Evolutionary conservation across 2,329 filamentous ascomycete species (phyloP).

Genomic region (Cercospora canescens): DNA sequence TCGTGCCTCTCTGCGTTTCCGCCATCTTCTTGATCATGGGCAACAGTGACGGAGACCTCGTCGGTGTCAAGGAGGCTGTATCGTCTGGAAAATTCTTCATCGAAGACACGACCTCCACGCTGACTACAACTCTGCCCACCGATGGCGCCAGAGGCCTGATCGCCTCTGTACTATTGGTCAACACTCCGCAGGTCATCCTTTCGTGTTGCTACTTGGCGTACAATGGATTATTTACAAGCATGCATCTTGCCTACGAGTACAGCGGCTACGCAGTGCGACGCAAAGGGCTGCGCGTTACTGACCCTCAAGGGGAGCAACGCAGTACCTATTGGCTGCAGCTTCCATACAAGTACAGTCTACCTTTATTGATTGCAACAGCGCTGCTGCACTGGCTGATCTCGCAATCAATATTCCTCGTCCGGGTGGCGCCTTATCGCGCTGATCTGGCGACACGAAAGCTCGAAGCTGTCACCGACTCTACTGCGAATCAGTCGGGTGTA

Average conservation of each 20-base stretch:
- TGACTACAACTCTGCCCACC: neutral
- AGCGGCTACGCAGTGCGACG: constrained; percentile 32
- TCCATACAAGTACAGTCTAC: constrained; percentile 41
- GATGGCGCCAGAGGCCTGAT: constrained; percentile 16
- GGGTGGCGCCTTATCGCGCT: constrained; percentile 19
- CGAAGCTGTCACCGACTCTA: neutral
- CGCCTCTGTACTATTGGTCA: constrained; percentile 42
- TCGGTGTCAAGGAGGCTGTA: neutral
- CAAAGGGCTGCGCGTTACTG: constrained; percentile 39
- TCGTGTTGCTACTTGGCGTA: constrained; percentile 49
- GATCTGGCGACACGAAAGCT: constrained; percentile 20
- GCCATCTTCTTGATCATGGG: neutral
- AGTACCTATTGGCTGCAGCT: constrained; percentile 44
- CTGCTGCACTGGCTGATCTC: constrained; percentile 48
- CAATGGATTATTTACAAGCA: constrained; percentile 49
- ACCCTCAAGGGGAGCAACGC: constrained; percentile 39
- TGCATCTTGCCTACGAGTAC: constrained; percentile 52
- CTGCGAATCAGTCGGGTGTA: neutral
- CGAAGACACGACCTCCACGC: neutral
- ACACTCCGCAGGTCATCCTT: constrained; percentile 50
- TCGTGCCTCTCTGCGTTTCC: neutral
- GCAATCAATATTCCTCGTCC: constrained; percentile 45
- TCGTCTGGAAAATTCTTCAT: neutral
- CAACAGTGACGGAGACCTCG: neutral
- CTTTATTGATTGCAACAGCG: constrained; percentile 35